Evolutionary conservation across 169 alveolate species (phyloP), one percentile per base, ranked within the genome.

Genomic region (Plasmodium gallinaceum): DNA sequence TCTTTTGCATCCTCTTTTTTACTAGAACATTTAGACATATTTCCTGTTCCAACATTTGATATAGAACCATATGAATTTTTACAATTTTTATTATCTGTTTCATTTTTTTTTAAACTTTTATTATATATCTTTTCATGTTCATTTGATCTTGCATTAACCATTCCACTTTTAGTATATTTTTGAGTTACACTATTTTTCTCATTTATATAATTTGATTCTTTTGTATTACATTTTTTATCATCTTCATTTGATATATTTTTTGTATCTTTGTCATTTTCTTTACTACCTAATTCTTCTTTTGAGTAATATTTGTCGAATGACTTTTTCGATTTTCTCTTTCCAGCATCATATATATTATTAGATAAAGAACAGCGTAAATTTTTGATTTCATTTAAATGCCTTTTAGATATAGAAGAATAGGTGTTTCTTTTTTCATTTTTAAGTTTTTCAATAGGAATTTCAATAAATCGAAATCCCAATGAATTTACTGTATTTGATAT

Each of bases 381-480:
- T 24, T 86, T 86, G 10, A 86, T 69, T 69, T 86, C 92, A 69
- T 86, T 86, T 46, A 86, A 71, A 46, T 86, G 92, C 9, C 92
- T 69, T 64, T 86, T 86, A 5, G 92, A 86, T 70, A 86, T 51
- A 12, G 86, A 58, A 20, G 74, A 60, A n/a, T 24, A 69, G 7
- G 88, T 86, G 16, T 71, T 86, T 71, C 87, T 86, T 64, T 71
- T 86, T 60, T 86, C 92, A 7, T 22, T 24, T 45, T 32, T 71
- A 0, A 51, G 5, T 42, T 86, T 86, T 61, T 58, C 88, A 45
- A 64, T 70, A 10, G 87, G 75, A 8, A 86, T 20, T 86, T 86
- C 92, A 71, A 58, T 26, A 86, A 86, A 86, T 70, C 92, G 86
- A 86, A 86, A 86, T 42, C 92, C 92, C 22, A 86, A 86, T 64